Conservation (phyloP, 2,329 filamentous ascomycete species). For the Rutstroemia sp. region DNA sequence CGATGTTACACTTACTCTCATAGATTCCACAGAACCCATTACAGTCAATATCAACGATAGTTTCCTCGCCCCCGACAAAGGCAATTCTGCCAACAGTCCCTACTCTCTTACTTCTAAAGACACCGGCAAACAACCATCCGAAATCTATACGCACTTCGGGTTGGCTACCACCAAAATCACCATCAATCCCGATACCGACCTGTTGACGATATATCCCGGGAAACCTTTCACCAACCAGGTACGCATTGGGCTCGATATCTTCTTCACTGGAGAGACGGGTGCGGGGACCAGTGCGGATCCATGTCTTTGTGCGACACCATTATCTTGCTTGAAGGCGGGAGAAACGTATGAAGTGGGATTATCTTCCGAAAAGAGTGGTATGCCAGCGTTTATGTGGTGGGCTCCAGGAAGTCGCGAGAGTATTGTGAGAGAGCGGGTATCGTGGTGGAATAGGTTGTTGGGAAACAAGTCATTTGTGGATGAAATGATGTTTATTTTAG, state of each 20-base stretch:
- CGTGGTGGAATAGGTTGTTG: neutral
- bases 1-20: neutral
- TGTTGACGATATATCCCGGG: neutral
- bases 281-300: neutral
- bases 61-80: neutral
- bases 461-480: neutral
- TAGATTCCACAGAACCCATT: neutral
- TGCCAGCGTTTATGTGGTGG: neutral
- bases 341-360: neutral
- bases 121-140: neutral
- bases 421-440: neutral
- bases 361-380: neutral
- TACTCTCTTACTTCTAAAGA: neutral
- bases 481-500: neutral
- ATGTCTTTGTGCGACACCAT: neutral
- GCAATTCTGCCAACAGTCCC: neutral
- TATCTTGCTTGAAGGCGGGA: neutral
- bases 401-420: neutral
- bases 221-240: neutral
- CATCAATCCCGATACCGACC: neutral
- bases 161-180: neutral
- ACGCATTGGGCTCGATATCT: neutral
- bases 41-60: neutral
- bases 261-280: neutral
- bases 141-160: neutral